A percentile compares a stretch with the other conserved stretches of the same genome.
These are phyloP conservation scores for Peronospora farinosa DNA, from an alignment of 352 stramenopile species.

Conservation along the genomic window DNA sequence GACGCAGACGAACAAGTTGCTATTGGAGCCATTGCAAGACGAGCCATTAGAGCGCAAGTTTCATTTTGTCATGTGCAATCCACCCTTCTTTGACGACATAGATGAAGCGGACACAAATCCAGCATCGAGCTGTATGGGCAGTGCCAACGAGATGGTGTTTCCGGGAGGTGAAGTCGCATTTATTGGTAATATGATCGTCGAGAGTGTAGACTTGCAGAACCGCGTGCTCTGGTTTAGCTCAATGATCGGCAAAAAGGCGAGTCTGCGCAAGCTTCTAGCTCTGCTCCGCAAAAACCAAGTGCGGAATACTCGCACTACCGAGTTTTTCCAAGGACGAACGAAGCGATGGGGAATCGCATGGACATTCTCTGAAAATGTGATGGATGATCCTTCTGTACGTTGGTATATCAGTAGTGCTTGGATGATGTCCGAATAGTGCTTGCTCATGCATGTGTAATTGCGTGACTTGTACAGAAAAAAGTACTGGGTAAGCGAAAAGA, in stretches of 20 bases:
- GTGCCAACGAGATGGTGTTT: constrained; percentile 76
- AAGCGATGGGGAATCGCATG: constrained; percentile 92
- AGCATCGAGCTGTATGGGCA: constrained; percentile 64
- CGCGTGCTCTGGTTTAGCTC: constrained; percentile 91
- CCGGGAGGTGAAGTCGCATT: constrained; percentile 92
- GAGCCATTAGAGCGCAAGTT: constrained; percentile 31
- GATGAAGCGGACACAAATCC: constrained; percentile 75
- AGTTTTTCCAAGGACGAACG: constrained; percentile 92
- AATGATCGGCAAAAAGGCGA: constrained; percentile 91
- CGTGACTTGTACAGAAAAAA: constrained; percentile 40
- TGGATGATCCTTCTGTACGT: constrained; percentile 34
- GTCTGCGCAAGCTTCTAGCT: constrained; percentile 83
- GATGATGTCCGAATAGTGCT: background rate
- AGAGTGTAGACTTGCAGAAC: constrained; percentile 77
- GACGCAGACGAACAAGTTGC: constrained; percentile 35
- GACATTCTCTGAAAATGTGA: constrained; percentile 67
- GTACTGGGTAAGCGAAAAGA: constrained; percentile 82
- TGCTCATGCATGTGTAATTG: constrained; percentile 2
- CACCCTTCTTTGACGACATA: constrained; percentile 91
- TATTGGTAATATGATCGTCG: constrained; percentile 87
- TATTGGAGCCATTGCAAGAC: constrained; percentile 43
- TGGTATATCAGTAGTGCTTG: background rate
- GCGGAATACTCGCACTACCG: constrained; percentile 80
- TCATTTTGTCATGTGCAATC: constrained; percentile 96
- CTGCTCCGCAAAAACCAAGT: constrained; percentile 64